Percentiles rank a stretch among this genome's conserved stretches.
These are phyloP conservation scores for Pseudogymnoascus sp. DNA, from an alignment of 2,329 filamentous ascomycete species.

Conservation along the genomic window DNA sequence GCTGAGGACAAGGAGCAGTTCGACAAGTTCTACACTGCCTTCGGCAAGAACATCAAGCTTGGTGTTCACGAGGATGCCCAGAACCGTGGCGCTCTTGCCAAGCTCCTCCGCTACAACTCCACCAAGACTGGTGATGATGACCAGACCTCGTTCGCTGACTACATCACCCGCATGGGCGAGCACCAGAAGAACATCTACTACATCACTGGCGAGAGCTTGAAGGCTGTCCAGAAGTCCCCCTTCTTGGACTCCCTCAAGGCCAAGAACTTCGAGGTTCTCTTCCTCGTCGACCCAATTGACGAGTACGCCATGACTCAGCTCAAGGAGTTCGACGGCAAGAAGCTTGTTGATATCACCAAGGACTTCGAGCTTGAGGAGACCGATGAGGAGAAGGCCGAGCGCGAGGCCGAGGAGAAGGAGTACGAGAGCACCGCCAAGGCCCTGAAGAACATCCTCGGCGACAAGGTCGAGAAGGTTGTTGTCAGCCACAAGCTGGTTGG, in stretches of 20 bases:
- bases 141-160: constrained; percentile 89
- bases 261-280: constrained; percentile 99
- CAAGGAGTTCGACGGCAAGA: constrained; percentile 99
- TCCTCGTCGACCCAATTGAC: constrained; percentile 98
- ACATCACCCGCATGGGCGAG: constrained; percentile 98
- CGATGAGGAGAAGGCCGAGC: constrained; percentile 95
- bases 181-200: constrained; percentile 99
- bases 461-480: constrained; percentile 99
- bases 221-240: constrained; percentile 94
- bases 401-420: constrained; percentile 97
- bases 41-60: constrained; percentile 99
- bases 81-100: constrained; percentile 87
- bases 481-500: constrained; percentile 95
- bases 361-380: constrained; percentile 99
- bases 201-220: constrained; percentile 99
- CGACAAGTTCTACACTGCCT: constrained; percentile 99
- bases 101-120: constrained; percentile 97
- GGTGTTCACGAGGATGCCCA: constrained; percentile 99
- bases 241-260: constrained; percentile 98
- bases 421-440: constrained; percentile 90
- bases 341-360: constrained; percentile 99
- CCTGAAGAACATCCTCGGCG: constrained; percentile 97
- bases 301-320: constrained; percentile 99
- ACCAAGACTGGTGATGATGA: constrained; percentile 96
- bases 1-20: constrained; percentile 99